Conservation (phyloP, 2,329 filamentous ascomycete species). For the Aspergillus sp. region DNA sequence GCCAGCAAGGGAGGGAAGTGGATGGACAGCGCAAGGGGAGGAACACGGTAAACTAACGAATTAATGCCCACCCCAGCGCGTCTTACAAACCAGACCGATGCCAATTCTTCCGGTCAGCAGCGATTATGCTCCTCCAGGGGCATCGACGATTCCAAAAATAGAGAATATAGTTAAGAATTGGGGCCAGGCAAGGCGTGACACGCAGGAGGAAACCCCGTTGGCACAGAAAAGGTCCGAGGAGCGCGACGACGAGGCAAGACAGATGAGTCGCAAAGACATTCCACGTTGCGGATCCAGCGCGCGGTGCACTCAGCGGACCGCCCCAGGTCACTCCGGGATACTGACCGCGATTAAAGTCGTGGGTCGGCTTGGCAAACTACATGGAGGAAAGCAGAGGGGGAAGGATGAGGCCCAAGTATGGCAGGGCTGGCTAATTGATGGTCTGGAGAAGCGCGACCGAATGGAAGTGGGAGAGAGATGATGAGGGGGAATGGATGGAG, state of each 20-base stretch:
- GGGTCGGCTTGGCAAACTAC: background rate
- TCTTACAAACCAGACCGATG: constrained; percentile 19
- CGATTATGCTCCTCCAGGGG: constrained; percentile 9
- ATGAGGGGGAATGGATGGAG: background rate
- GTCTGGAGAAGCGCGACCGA: background rate
- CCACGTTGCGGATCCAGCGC: constrained; percentile 22
- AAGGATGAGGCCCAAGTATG: background rate
- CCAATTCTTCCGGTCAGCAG: background rate
- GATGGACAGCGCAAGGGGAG: constrained; percentile 8
- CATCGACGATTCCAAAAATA: constrained; percentile 14
- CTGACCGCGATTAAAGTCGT: constrained; percentile 8
- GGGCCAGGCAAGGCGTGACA: constrained; percentile 16
- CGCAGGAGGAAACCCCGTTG: constrained; percentile 17
- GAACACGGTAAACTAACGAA: constrained; percentile 10
- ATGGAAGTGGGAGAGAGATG: background rate
- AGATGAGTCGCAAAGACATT: constrained; percentile 15
- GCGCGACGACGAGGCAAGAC: constrained; percentile 15
- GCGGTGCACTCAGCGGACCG: background rate
- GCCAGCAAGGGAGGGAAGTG: constrained; percentile 9
- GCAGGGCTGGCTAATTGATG: background rate
- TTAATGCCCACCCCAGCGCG: constrained; percentile 13
- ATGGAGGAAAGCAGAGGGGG: background rate
- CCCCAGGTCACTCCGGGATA: background rate
- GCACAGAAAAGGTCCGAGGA: constrained; percentile 15
- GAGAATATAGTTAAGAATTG: constrained; percentile 13